Evolutionary conservation across 2,329 filamentous ascomycete species (phyloP), one percentile per base, ranked within the genome.

Genomic region (Seiridium unicorne): DNA sequence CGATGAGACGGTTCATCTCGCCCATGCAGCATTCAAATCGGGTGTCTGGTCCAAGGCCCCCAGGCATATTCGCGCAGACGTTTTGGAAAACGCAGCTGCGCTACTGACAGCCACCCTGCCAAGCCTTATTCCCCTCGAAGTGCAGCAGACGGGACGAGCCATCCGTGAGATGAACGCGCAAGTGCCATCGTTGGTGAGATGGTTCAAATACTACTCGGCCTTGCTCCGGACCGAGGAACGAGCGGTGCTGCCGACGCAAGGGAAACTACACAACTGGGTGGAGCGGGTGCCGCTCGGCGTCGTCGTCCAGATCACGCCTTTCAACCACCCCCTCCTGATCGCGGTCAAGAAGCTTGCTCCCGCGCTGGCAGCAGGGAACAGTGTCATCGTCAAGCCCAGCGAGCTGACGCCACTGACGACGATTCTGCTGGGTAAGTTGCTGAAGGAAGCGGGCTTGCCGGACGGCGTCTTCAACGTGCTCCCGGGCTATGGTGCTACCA

Each of bases 171-270:
- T 92, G 87, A 79, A 81, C 54, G 87, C 88, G 1, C 89, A 91
- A 69, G 83, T 89, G 4, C 84, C 85, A 0, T 85, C 84, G 0
- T 77, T 91, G 0, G 81, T 86, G 1, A 84, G 85, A 48, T 91
- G 89, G 89, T 86, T 91, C 73, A 85, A 84, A 61, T 91, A 91
- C 75, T 92, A 89, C 67, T 87, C 88, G 1, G 80, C 87, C 0
- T 69, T 90, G 1, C 79, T 89, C 38, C 83, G 89, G n/a, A 87
- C 84, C 1, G 86, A 90, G 67, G 86, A 90, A 72, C 82, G 86
- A 2, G 74, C 84, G 2, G 84, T 91, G 0, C 78, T 90, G 1
- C 89, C 89, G 0, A 90, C 89, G 3, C 76, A 75, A 34, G 86
- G 86, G 0, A 82, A 83, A 69, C 76, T 87, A 64, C 81, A 84